These are phyloP conservation scores for Withania somnifera DNA, from an alignment of 305 asterid genomes.

Conservation along the genomic window DNA sequence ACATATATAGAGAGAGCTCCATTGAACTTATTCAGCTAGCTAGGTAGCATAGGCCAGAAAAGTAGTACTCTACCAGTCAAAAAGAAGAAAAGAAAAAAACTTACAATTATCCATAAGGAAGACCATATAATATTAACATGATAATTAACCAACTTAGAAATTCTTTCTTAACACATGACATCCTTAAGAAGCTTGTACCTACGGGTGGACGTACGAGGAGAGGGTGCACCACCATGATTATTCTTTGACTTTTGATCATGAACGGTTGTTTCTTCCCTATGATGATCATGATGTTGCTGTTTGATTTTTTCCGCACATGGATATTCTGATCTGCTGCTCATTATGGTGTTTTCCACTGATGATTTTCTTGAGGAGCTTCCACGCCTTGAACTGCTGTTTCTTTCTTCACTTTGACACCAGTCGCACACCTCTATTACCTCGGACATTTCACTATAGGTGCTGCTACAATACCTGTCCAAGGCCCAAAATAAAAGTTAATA, in stretches of 20 bases:
- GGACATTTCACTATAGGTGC: conserved; percentile 47
- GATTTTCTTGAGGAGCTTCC: conserved; percentile 27
- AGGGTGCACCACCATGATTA: conserved; percentile 34
- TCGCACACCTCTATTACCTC: conserved; percentile 57
- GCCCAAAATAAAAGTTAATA: no score
- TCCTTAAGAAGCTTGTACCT: conserved; percentile 98
- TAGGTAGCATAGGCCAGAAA: neutral
- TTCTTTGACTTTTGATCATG: conserved; percentile 30
- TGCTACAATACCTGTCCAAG: conserved; percentile 88
- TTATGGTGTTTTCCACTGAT: conserved; percentile 11
- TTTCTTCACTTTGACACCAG: conserved; percentile 76
- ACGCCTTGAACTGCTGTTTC: conserved; percentile 21
- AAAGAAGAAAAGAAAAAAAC: neutral
- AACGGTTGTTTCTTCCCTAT: conserved; percentile 16
- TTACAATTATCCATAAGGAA: neutral
- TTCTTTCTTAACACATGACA: conserved; percentile 61
- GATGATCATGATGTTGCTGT: conserved; percentile 37
- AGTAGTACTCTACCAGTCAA: neutral
- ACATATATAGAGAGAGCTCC: neutral
- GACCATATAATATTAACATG: neutral
- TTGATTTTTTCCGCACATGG: conserved; percentile 62
- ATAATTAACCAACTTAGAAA: neutral
- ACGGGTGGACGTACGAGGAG: conserved; percentile 66
- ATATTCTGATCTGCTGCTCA: conserved; percentile 33
- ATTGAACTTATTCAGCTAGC: neutral